phyloP scores from a whole-genome alignment of 768 basidiomycete genomes.

The Lactarius sanguifluus region DNA sequence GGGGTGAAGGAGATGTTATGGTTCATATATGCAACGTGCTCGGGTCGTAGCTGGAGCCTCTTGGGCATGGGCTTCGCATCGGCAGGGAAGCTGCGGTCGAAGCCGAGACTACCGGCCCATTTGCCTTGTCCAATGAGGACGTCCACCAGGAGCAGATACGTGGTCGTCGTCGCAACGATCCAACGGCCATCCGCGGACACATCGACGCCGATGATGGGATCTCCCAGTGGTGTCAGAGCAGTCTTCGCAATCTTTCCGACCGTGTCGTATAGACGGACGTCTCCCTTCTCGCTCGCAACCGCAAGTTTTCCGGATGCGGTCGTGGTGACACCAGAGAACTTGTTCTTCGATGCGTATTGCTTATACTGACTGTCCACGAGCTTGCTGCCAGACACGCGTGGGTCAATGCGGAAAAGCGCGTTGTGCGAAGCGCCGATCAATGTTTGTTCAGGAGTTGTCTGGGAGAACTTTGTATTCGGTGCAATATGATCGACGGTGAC shows the following conservation, averaged over 20 bases:
- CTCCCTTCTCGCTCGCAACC: constrained; percentile 94
- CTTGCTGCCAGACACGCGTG: constrained; percentile 88
- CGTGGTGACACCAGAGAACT: constrained; percentile 90
- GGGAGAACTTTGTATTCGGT: constrained; percentile 93
- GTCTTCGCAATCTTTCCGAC: constrained; percentile 99
- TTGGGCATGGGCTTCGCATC: constrained; percentile 89
- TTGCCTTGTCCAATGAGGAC: constrained; percentile 90
- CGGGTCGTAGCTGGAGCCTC: constrained; percentile 80
- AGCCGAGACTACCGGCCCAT: constrained; percentile 80
- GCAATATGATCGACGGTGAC: constrained; percentile 86
- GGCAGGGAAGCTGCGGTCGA: constrained; percentile 95
- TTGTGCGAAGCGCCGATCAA: constrained; percentile 93
- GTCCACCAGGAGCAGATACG: constrained; percentile 91
- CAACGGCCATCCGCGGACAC: constrained; percentile 92
- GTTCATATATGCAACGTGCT: constrained; percentile 95
- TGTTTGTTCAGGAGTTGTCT: constrained; percentile 89
- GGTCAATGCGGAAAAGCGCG: constrained; percentile 96
- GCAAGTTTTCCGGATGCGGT: constrained; percentile 86
- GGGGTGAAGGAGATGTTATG: constrained; percentile 85
- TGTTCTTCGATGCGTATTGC: constrained; percentile 93
- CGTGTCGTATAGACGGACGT: constrained; percentile 90
- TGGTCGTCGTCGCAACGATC: constrained; percentile 94
- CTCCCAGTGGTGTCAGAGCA: constrained; percentile 89
- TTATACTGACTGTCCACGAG: constrained; percentile 94
- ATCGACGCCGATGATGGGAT: constrained; percentile 93